Percentiles rank a stretch among this genome's conserved stretches.
Evolutionary conservation across 805 yeast species (phyloP).

Genomic region (Candida koratica): DNA sequence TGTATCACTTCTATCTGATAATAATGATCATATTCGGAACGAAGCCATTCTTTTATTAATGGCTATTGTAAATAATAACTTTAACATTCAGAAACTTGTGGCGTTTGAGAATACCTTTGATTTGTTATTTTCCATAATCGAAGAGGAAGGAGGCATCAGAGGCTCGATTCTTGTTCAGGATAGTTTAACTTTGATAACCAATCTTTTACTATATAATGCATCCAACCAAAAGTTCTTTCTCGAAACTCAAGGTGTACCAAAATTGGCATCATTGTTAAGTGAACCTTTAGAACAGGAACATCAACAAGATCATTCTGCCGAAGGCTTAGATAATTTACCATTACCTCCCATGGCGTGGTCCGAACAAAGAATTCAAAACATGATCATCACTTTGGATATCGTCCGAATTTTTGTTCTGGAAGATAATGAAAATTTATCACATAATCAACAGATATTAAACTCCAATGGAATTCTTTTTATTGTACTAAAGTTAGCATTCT

Average conservation of each 20-base stretch:
- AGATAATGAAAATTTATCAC: slow-evolving; percentile 60
- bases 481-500: slow-evolving; percentile 67
- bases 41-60: slow-evolving; percentile 81
- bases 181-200: slow-evolving; percentile 70
- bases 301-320: slow-evolving; percentile 20
- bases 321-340: not conserved
- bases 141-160: slow-evolving; percentile 82
- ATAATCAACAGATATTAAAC: slow-evolving; percentile 59
- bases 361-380: slow-evolving; percentile 66
- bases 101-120: slow-evolving; percentile 95
- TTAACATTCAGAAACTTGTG: slow-evolving; percentile 84
- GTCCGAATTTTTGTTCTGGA: slow-evolving; percentile 66
- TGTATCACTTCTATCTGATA: slow-evolving; percentile 48
- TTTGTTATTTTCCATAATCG: slow-evolving; percentile 69
- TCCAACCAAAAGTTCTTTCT: slow-evolving; percentile 86
- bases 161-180: slow-evolving; percentile 92
- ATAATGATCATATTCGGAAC: slow-evolving; percentile 79
- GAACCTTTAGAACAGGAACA: slow-evolving; percentile 42
- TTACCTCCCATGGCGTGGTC: slow-evolving; percentile 61
- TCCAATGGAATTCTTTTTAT: slow-evolving; percentile 61
- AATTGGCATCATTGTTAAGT: slow-evolving; percentile 56
- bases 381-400: slow-evolving; percentile 65
- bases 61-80: slow-evolving; percentile 76
- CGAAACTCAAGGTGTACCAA: slow-evolving; percentile 76
- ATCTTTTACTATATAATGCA: slow-evolving; percentile 73